Conservation (phyloP, 495 filamentous ascomycete species). For the Annulohypoxylon nitens region DNA sequence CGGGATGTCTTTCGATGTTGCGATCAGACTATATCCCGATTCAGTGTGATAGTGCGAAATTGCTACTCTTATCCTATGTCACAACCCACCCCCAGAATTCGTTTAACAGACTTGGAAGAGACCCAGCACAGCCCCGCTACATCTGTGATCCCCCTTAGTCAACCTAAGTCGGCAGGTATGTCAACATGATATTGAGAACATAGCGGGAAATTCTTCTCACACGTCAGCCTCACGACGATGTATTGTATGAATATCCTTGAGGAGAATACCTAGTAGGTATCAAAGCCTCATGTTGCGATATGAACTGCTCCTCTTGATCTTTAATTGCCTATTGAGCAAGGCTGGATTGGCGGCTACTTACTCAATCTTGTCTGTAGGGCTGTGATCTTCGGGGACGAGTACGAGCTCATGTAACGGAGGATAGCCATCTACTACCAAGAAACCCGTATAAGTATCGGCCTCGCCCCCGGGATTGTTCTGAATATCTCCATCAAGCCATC, state of each 20-base stretch:
- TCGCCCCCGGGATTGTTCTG: neutral
- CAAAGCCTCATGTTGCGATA: constrained; percentile 26
- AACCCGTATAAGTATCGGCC: constrained; percentile 15
- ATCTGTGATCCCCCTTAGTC: neutral
- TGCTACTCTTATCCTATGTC: neutral
- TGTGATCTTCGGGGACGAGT: neutral
- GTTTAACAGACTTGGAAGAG: neutral
- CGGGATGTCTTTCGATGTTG: constrained; percentile 3
- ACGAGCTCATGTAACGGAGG: neutral
- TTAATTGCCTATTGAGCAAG: neutral
- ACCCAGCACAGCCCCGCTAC: constrained; percentile 11
- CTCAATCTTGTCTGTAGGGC: neutral
- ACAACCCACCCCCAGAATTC: constrained; percentile 4
- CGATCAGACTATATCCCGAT: constrained; percentile 18
- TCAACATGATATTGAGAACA: neutral
- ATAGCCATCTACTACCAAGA: neutral
- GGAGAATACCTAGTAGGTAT: neutral
- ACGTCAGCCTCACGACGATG: constrained; percentile 2
- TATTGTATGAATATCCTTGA: neutral
- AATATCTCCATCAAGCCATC: constrained; percentile 2
- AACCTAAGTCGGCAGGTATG: neutral
- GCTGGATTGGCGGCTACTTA: neutral
- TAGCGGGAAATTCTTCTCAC: neutral
- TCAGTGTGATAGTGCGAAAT: constrained; percentile 33
- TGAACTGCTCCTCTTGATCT: neutral